Evolutionary conservation across 2,329 filamentous ascomycete genomes (phyloP), one percentile per base, ranked within the genome.

Genomic region (Dactylonectria macrodidyma): DNA sequence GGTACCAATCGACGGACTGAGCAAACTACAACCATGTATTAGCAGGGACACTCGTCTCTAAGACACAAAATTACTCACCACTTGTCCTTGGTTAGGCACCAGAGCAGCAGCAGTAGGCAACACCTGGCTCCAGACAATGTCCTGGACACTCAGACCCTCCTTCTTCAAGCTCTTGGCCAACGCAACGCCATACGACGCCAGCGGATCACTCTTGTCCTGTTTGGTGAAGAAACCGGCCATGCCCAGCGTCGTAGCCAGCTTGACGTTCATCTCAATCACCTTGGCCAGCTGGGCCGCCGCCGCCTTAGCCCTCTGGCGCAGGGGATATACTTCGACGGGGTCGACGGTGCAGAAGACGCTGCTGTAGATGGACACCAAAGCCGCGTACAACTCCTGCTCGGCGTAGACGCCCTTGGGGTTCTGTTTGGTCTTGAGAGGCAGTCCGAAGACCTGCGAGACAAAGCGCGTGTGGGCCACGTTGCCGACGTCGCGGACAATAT

Each of bases 1-100:
- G 85, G 76, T 92, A 95, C 81, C 89, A 94, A 77, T 95, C 92
- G 19, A 94, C 84, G 2, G 92, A 86, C 81, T 93, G 91, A 1
- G 91, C 89, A 76, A 95, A 94, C 85, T 90, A 67, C 33, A 1
- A 10, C n/a, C 5, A 10, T 2, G 1, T 24, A 62, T 81, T 51
- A 79, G 73, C n/a, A 70, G 8, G 4, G 5, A 19, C 5, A 3
- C 44, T 19, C 34, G 8, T 12, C 22, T 36, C 51, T 24, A 44
- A 7, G 16, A 33, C 14, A 24, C n/a, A n/a, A n/a, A 26, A 36
- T 5, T 12, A 82, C 86, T 80, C 80, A 90, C 87, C 74, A 92
- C 84, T 75, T 93, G 89, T 2, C 88, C 90, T 77, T 95, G 91
- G 73, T 90, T 93, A 1, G 93, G 90, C 8, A 93, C 90, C 78